Evolutionary conservation across 1,139 yeast species (phyloP).

Genomic region (Zygoascus hellenicus): DNA sequence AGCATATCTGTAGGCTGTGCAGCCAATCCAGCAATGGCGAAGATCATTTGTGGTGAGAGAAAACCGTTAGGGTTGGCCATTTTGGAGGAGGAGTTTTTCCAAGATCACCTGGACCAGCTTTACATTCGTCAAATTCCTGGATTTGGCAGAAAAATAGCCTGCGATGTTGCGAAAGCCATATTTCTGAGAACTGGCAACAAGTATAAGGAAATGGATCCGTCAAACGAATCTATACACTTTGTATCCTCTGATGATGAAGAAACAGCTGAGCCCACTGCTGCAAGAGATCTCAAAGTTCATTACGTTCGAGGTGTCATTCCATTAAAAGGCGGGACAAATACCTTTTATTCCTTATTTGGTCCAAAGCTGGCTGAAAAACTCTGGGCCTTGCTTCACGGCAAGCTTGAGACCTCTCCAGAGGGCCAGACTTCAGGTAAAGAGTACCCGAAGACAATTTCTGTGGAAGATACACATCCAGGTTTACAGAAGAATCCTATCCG

Average conservation of each 20-base stretch:
- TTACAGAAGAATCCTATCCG: slow-evolving; percentile 14
- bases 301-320: background rate
- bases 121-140: slow-evolving; percentile 29
- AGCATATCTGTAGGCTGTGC: slow-evolving; percentile 35
- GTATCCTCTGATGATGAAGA: background rate
- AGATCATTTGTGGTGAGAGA: slow-evolving; percentile 30
- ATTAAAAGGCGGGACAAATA: slow-evolving; percentile 5
- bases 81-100: slow-evolving; percentile 25
- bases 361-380: slow-evolving; percentile 16
- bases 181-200: background rate
- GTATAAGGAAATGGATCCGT: background rate
- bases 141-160: slow-evolving; percentile 25
- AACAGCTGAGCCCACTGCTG: background rate
- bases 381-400: slow-evolving; percentile 31
- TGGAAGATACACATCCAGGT: slow-evolving; percentile 31
- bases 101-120: slow-evolving; percentile 22
- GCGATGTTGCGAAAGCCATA: slow-evolving; percentile 5
- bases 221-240: background rate
- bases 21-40: slow-evolving; percentile 30
- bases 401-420: slow-evolving; percentile 25
- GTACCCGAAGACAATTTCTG: slow-evolving; percentile 30
- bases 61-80: slow-evolving; percentile 34
- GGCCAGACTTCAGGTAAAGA: slow-evolving; percentile 14
- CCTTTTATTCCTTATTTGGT: slow-evolving; percentile 3
- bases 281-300: background rate